Conservation (phyloP, 768 basidiomycete genomes). For the Mycena olivaceomarginata region DNA sequence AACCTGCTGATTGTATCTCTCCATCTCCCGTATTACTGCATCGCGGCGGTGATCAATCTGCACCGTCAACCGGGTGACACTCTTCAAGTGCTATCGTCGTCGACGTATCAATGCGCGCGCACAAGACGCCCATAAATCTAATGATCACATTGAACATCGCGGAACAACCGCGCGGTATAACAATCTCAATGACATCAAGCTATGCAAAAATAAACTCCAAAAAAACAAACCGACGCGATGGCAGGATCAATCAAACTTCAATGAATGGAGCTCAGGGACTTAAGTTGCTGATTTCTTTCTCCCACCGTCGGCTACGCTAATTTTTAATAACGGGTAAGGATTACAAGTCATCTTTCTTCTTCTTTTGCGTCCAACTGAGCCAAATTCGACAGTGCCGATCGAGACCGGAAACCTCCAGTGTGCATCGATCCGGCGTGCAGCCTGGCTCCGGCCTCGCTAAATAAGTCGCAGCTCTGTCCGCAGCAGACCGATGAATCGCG, state of each 20-base stretch:
- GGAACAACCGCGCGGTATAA: neutral
- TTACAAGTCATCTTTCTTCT: neutral
- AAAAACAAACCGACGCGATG: neutral
- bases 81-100: neutral
- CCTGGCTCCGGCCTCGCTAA: too few species aligned
- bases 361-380: neutral
- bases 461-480: neutral
- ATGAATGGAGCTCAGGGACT: neutral
- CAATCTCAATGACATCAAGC: too few species aligned
- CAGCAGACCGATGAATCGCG: neutral
- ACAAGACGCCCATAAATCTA: neutral
- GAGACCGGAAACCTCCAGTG: too few species aligned
- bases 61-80: neutral
- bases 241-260: slow-evolving; percentile 7
- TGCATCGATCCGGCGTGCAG: neutral
- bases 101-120: neutral
- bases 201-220: too few species aligned
- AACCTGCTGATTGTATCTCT: too few species aligned
- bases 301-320: neutral
- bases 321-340: neutral
- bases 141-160: neutral
- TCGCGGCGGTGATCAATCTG: neutral
- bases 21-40: too few species aligned
- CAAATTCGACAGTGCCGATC: too few species aligned
- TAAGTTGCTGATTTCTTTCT: neutral